A percentile compares a stretch with the other conserved stretches of the same genome.
Conservation (phyloP, 352 stramenopile species). For the Phytophthora syringae region DNA sequence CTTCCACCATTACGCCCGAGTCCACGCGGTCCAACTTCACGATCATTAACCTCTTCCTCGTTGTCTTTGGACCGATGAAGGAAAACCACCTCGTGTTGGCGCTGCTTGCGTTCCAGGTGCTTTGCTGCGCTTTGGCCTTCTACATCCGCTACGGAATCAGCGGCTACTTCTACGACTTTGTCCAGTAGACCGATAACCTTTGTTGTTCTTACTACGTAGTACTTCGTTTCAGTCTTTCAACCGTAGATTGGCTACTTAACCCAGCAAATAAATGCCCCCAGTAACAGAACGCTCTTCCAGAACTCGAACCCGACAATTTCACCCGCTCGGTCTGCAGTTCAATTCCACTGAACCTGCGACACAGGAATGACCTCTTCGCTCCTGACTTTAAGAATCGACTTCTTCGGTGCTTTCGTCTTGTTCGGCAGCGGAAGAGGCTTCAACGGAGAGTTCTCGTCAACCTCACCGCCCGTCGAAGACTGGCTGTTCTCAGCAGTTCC, state of each 20-base stretch:
- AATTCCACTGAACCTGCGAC: constrained; percentile 45
- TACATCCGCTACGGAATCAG: constrained; percentile 87
- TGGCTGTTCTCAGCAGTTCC: not conserved
- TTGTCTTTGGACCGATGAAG: constrained; percentile 84
- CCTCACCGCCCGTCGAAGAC: not conserved
- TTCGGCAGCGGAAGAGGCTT: constrained; percentile 48
- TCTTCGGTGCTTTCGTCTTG: constrained; percentile 50
- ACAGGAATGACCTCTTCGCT: constrained; percentile 44
- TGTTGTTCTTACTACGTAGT: constrained; percentile 16
- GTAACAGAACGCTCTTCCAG: constrained; percentile 5
- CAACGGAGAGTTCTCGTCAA: constrained; percentile 15
- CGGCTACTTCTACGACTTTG: constrained; percentile 90
- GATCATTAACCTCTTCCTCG: constrained; percentile 90
- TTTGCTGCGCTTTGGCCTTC: constrained; percentile 80
- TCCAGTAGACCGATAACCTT: constrained; percentile 58
- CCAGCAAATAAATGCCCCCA: constrained; percentile 15
- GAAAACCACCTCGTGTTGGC: constrained; percentile 74
- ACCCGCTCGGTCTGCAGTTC: not conserved
- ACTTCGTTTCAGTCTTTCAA: constrained; percentile 5
- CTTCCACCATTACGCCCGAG: constrained; percentile 91
- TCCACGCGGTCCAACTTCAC: constrained; percentile 88
- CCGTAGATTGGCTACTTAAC: constrained; percentile 8
- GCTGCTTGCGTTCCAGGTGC: constrained; percentile 78
- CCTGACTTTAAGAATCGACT: constrained; percentile 60
- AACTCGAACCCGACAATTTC: not conserved